These are phyloP conservation scores for Epichloe sp. DNA, from an alignment of 2,329 filamentous ascomycete genomes.

Conservation along the genomic window DNA sequence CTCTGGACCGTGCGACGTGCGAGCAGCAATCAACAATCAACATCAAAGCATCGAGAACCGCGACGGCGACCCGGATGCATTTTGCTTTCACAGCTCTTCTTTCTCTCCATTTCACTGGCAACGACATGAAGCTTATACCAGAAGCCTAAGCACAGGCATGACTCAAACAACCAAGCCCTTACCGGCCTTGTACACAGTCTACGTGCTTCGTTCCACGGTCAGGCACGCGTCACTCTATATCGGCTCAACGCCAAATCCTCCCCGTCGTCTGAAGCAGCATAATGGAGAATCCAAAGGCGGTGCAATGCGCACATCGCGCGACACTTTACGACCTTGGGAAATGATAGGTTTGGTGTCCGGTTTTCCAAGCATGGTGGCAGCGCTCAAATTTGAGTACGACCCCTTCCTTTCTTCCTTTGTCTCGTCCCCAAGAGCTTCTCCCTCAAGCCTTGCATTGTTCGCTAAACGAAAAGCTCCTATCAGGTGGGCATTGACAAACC, in stretches of 20 bases:
- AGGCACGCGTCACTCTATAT: constrained; percentile 66
- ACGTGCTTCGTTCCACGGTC: constrained; percentile 75
- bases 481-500: constrained; percentile 87
- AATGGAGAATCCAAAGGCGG: constrained; percentile 78
- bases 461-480: constrained; percentile 3
- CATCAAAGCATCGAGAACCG: background rate
- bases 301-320: constrained; percentile 59
- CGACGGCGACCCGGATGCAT: background rate
- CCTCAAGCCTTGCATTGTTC: background rate
- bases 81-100: background rate
- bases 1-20: too few relatives aligned
- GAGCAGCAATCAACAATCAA: background rate
- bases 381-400: constrained; percentile 81
- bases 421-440: constrained; percentile 8
- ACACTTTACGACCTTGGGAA: constrained; percentile 70
- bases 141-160: constrained; percentile 19
- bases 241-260: constrained; percentile 82
- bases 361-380: constrained; percentile 76
- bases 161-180: constrained; percentile 42
- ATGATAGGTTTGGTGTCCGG: constrained; percentile 79
- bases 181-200: constrained; percentile 85
- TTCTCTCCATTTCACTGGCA: background rate
- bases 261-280: constrained; percentile 75
- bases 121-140: background rate
- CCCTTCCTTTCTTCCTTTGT: background rate